Evolutionary conservation across 164 flowering plant genomes (phyloP), one percentile per base, ranked within the genome.

Genomic region (Buxus sempervirens): DNA sequence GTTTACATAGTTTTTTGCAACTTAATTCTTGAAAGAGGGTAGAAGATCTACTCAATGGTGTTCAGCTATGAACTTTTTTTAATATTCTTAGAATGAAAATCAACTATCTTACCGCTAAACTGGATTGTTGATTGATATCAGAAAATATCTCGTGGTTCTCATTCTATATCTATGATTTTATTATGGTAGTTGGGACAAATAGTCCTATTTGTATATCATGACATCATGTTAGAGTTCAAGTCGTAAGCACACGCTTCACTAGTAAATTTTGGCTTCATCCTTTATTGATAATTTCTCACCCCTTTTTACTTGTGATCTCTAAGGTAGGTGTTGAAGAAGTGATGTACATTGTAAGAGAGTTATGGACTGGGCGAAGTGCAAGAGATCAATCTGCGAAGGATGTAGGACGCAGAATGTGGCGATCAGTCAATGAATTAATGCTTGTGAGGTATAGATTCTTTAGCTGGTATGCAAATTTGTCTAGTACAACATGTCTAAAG

Each of bases 331-430:
- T 81, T 63, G 95, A 92, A 72, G 99, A 95, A 69, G 97, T 92
- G 63, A 84, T 76, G 89, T 95, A 86, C 60, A 60, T 95, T 54
- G 90, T 74, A 5, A 95, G 90, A 80, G 99, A 95, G 71, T 72
- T 95, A 78, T 95, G 98, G 98, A 96, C 73, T 78, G 94, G 98
- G 42, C 73, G 94, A 76, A 95, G 98, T 74, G 95, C 96, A 1
- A 85, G 89, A 77, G 98, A 95, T 60, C 73, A 73, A 60, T 78
- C 83, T 32, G 67, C 75, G 36, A 88, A 76, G 79, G 86, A 84
- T 76, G 88, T 85, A 20, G 99, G 98, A 24, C 93, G 99, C 55
- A 96, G 82, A 78, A 90, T 91, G 96, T 96, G 99, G 99, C 81
- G 97, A 67, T 84, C 99, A 51, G 82, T 88, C n/a, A 88, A 93